Conservation (phyloP, 805 yeast genomes). For the Jamesozyma rosinii region DNA sequence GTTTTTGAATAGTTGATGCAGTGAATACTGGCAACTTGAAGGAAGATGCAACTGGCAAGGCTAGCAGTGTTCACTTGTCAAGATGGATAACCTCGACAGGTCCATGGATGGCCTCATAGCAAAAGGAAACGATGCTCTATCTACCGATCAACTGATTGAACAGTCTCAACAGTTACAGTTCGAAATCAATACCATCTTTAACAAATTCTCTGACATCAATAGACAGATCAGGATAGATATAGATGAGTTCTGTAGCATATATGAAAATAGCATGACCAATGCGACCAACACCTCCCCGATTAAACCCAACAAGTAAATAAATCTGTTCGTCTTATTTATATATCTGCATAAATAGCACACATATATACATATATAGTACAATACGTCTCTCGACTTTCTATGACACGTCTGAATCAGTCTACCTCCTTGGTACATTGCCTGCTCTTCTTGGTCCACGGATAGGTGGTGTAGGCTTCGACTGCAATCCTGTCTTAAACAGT, state of each 20-base stretch:
- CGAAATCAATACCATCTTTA: constrained; percentile 19
- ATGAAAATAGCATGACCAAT: constrained; percentile 5
- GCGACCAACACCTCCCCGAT: background rate
- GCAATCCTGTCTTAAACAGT: constrained; percentile 52
- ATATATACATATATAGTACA: background rate
- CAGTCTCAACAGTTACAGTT: constrained; percentile 14
- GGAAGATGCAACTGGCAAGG: too few relatives aligned
- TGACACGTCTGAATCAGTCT: background rate
- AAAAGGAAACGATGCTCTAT: background rate
- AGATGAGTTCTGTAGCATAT: constrained; percentile 24
- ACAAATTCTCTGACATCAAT: constrained; percentile 14
- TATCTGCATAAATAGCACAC: background rate
- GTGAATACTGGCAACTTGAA: too few relatives aligned
- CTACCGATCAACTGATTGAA: background rate
- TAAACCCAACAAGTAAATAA: background rate
- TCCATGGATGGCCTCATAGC: too few relatives aligned
- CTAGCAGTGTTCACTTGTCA: too few relatives aligned
- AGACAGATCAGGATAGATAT: constrained; percentile 21
- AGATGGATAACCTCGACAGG: background rate
- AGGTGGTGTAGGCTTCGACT: constrained; percentile 62
- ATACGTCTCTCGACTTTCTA: background rate
- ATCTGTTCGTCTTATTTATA: background rate
- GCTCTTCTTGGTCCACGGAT: constrained; percentile 48
- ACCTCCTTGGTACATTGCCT: constrained; percentile 3
- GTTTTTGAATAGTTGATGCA: too few relatives aligned